Base-by-base conservation (phyloP, 73 alveolate species). In the Diophrys appendiculata region DNA sequence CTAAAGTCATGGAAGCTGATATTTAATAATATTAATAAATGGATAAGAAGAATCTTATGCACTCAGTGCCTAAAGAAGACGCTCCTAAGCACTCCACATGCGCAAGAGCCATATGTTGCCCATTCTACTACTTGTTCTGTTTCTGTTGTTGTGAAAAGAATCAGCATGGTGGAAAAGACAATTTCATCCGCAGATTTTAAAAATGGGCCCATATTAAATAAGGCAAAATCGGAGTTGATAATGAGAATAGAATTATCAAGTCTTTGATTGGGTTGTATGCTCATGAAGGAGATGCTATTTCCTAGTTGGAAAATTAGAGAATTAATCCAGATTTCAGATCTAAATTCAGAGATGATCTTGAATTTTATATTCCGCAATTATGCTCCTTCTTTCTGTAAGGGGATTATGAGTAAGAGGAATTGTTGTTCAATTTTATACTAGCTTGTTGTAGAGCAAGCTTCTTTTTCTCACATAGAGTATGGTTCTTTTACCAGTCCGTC, bases 281-380 rank as follows among this genome's bases (percentile, higher is more conserved):
- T 14, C 87, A 80, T 33, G 77, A 86, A 33, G 54, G 53, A 53
- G 72, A 76, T 69, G 93, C 88, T 11, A 88, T 95, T 30, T 80
- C 81, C 24, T 90, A 90, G 52, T 81, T 95, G 52, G 90, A 92
- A 86, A 78, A 88, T 52, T 84, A 88, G 24, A 83, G 98, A 77
- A 87, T 95, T 68, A 95, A 95, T 73, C 99, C 99, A 0, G 95
- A 95, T 85, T 92, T 95, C 86, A 56, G 89, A 43, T 54, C 82
- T 29, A 81, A 77, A 77, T 69, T 83, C 88, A 86, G 99, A 82
- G 80, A 84, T 69, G 99, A 95, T 55, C 83, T 91, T 32, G 97
- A 91, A 77, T 91, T 91, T 70, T 91, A 73, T 73, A 85, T 91
- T 68, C 97, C 97, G 24, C 97, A 91, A 76, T 78, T 91, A 52